These are phyloP conservation scores for Aureobasidium sp. DNA, from an alignment of 2,329 filamentous ascomycete genomes.

Conservation along the genomic window DNA sequence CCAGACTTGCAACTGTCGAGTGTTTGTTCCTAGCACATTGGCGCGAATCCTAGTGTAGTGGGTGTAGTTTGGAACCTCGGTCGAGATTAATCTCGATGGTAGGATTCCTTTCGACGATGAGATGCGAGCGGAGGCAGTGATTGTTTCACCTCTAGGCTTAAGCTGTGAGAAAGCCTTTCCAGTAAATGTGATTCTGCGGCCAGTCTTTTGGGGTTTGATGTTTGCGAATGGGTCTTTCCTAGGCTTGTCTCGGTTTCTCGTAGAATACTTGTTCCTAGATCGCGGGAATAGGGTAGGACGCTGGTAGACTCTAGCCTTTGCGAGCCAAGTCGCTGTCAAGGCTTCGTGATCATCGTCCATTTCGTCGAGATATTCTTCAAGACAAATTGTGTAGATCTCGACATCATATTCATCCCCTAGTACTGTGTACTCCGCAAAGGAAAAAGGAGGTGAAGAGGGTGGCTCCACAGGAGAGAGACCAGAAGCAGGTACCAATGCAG, in stretches of 20 bases:
- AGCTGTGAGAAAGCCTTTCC: background rate
- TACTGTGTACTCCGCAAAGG: background rate
- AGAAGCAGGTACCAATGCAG: background rate
- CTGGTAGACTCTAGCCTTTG: conserved; percentile 10
- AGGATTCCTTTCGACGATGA: background rate
- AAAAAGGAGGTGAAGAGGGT: background rate
- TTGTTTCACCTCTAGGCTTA: background rate
- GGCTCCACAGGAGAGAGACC: background rate
- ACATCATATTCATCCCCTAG: background rate
- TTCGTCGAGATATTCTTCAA: conserved; percentile 7
- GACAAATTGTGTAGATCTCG: background rate
- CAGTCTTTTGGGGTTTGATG: background rate
- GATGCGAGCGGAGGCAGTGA: background rate
- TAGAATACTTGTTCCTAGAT: no score
- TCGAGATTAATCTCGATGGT: background rate
- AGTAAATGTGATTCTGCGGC: background rate
- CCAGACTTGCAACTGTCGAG: conserved; percentile 32
- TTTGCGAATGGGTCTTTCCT: background rate
- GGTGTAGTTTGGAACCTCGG: conserved; percentile 30
- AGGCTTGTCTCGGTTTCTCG: background rate
- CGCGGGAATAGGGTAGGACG: background rate
- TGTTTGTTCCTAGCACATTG: conserved; percentile 36
- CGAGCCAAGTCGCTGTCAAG: conserved; percentile 13
- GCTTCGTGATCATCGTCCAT: conserved; percentile 17
- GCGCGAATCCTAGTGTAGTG: conserved; percentile 35